These are phyloP conservation scores for Groenewaldozyma tartarivorans DNA, from an alignment of 805 yeast species.

Conservation along the genomic window DNA sequence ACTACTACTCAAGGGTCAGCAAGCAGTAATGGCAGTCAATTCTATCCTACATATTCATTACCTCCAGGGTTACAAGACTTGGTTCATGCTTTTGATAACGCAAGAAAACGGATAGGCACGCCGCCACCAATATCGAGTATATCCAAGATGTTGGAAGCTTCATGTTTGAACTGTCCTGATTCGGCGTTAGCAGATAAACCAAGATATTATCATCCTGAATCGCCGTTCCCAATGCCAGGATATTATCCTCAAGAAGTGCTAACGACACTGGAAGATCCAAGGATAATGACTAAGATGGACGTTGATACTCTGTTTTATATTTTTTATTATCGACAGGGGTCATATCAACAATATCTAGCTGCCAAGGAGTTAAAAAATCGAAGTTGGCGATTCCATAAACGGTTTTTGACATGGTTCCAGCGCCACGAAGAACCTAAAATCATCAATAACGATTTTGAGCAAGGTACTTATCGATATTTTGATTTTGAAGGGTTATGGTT, in stretches of 20 bases:
- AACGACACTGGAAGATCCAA: constrained; percentile 41
- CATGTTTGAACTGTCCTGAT: constrained; percentile 85
- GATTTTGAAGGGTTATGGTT: constrained; percentile 70
- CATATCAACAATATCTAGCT: constrained; percentile 63
- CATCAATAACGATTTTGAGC: constrained; percentile 34
- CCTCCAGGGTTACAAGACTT: constrained; percentile 35
- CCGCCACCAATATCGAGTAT: constrained; percentile 49
- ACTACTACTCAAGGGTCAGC: constrained; percentile 13
- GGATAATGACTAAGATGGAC: constrained; percentile 61
- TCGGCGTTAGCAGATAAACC: constrained; percentile 85
- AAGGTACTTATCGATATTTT: constrained; percentile 65
- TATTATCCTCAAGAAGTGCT: constrained; percentile 82
- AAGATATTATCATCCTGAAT: constrained; percentile 60
- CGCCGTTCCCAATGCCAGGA: constrained; percentile 82
- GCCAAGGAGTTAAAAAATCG: constrained; percentile 71
- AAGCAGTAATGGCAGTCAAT: constrained; percentile 5
- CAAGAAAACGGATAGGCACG: constrained; percentile 36
- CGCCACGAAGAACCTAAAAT: constrained; percentile 47
- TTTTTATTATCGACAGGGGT: constrained; percentile 75
- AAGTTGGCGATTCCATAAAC: constrained; percentile 75
- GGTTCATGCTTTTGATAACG: constrained; percentile 29
- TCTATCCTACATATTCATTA: constrained; percentile 14
- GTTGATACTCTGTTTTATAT: constrained; percentile 84
- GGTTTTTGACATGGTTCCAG: constrained; percentile 72
- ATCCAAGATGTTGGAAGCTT: constrained; percentile 56